These are phyloP conservation scores for Rhodofomes roseus DNA, from an alignment of 1,284 basidiomycete genomes.

Conservation along the genomic window DNA sequence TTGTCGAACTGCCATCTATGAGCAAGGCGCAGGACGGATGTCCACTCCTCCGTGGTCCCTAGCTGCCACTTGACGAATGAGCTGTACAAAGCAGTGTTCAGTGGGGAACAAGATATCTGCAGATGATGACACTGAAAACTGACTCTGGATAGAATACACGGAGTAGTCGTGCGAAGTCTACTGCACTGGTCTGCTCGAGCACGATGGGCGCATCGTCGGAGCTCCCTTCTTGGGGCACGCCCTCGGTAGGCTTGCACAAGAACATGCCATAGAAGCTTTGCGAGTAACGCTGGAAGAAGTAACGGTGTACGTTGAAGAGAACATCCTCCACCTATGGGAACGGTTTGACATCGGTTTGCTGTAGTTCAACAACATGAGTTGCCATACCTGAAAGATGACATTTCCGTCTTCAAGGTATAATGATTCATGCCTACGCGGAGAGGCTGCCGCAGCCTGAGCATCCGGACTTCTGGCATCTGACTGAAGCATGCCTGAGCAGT, in stretches of 20 bases:
- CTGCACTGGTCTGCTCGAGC: not conserved
- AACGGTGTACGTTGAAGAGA: not conserved
- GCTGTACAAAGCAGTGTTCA: not conserved
- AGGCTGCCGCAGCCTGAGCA: too few species aligned
- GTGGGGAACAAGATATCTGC: too few species aligned
- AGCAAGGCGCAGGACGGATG: not conserved
- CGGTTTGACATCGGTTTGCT: not conserved
- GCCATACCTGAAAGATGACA: not conserved
- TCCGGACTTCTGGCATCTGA: too few species aligned
- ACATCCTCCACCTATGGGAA: not conserved
- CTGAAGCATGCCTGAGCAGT: too few species aligned
- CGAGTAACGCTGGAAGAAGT: not conserved
- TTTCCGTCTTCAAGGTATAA: not conserved
- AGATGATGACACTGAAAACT: not conserved
- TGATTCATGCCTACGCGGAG: not conserved
- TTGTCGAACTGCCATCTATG: not conserved
- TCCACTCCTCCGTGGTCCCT: not conserved
- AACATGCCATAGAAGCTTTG: not conserved
- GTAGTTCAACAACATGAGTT: not conserved
- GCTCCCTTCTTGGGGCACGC: not conserved
- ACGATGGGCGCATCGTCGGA: not conserved
- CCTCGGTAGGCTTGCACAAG: not conserved
- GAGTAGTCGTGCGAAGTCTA: not conserved
- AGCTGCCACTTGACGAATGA: not conserved
- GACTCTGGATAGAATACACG: not conserved